Percentiles rank a stretch among this genome's conserved stretches.
These are phyloP conservation scores for Nicotiana attenuata DNA, from an alignment of 257 asterid species.

Conservation along the genomic window DNA sequence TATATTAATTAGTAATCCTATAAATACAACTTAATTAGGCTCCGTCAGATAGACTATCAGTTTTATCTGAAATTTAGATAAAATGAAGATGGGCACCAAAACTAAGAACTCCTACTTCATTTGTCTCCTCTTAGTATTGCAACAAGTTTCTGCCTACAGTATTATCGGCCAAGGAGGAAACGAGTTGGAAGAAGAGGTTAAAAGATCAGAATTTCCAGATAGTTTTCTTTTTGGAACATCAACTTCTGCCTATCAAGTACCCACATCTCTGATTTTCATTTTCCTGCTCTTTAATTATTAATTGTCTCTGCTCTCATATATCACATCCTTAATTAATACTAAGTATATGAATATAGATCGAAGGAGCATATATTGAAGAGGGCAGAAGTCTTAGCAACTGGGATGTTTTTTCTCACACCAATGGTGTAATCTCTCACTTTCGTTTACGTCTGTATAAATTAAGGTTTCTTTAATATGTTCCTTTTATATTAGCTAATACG, in stretches of 20 bases:
- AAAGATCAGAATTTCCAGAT: slow-evolving; percentile 3
- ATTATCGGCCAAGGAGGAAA: neutral
- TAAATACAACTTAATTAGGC: no score
- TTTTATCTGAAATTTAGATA: neutral
- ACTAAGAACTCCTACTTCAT: neutral
- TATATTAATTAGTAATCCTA: no score
- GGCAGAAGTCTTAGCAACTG: slow-evolving; percentile 26
- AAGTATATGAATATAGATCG: slow-evolving; percentile 13
- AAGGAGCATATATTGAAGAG: slow-evolving; percentile 28
- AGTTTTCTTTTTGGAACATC: slow-evolving; percentile 14
- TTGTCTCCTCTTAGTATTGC: neutral
- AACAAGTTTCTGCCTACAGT: neutral
- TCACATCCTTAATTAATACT: neutral
- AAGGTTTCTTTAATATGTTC: no score
- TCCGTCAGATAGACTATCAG: no score
- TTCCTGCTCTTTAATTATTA: neutral
- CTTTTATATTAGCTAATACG: no score
- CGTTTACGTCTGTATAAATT: no score
- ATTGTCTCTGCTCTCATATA: neutral
- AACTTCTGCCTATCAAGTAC: slow-evolving; percentile 15
- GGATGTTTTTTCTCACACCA: slow-evolving; percentile 18
- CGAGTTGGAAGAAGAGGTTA: neutral
- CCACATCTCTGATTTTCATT: neutral
- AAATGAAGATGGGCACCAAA: neutral
- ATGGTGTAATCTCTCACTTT: slow-evolving; percentile 1